phyloP scores from a whole-genome alignment of 2,329 filamentous ascomycete genomes.

The Mycosphaerella sp. region DNA sequence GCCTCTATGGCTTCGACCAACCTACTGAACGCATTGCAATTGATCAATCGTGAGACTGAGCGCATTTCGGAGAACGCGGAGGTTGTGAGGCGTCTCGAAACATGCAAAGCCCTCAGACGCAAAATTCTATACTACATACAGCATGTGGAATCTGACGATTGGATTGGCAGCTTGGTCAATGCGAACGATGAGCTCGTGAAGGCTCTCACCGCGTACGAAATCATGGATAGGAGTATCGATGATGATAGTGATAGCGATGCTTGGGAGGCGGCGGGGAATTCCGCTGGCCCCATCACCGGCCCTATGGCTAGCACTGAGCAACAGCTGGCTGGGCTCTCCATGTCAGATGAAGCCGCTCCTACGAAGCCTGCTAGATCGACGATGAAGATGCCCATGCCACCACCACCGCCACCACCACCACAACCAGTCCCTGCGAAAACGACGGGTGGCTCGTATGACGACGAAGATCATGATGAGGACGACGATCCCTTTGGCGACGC shows the following conservation, averaged over 20 bases:
- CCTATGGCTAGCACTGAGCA: slow-evolving; percentile 31
- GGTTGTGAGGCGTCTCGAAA: slow-evolving; percentile 71
- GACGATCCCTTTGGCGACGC: slow-evolving; percentile 82
- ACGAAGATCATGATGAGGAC: slow-evolving; percentile 45
- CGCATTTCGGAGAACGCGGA: slow-evolving; percentile 77
- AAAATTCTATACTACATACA: slow-evolving; percentile 90
- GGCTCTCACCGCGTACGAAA: slow-evolving; percentile 88
- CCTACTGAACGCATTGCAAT: slow-evolving; percentile 76
- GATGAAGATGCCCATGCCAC: slow-evolving; percentile 34
- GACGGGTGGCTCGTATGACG: slow-evolving; percentile 21
- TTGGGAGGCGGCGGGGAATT: slow-evolving; percentile 37
- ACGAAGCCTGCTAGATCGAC: slow-evolving; percentile 44
- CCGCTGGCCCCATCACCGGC: slow-evolving; percentile 2
- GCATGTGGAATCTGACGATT: slow-evolving; percentile 82
- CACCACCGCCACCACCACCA: slow-evolving; percentile 23
- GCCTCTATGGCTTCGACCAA: slow-evolving; percentile 88
- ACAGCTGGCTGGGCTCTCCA: slow-evolving; percentile 41
- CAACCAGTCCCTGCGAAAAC: slow-evolving; percentile 21
- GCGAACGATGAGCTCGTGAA: slow-evolving; percentile 95
- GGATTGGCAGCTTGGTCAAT: slow-evolving; percentile 81
- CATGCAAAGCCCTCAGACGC: slow-evolving; percentile 75
- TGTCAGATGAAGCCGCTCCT: slow-evolving; percentile 41
- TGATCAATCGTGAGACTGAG: slow-evolving; percentile 82
- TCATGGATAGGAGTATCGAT: slow-evolving; percentile 80
- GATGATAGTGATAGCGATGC: slow-evolving; percentile 60